These are phyloP conservation scores for Microcera coccophila DNA, from an alignment of 2,329 filamentous ascomycete species.

Conservation along the genomic window DNA sequence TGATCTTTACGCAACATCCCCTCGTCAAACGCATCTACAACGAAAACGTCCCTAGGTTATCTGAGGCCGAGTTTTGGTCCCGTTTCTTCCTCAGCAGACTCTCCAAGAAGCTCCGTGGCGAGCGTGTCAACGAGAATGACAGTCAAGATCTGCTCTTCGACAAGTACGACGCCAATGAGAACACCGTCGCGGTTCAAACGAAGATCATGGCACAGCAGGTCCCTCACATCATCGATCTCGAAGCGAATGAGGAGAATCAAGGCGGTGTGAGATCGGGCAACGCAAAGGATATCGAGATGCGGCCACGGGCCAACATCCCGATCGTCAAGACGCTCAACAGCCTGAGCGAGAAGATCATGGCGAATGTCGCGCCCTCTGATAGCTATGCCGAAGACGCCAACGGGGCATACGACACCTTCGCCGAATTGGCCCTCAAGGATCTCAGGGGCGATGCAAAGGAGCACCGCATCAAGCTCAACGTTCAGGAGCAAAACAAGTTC, in stretches of 20 bases:
- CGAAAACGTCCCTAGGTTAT: conserved; percentile 80
- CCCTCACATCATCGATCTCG: conserved; percentile 85
- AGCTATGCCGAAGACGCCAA: conserved; percentile 54
- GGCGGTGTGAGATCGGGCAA: conserved; percentile 80
- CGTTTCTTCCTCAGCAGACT: conserved; percentile 89
- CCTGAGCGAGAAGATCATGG: conserved; percentile 89
- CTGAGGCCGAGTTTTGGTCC: conserved; percentile 83
- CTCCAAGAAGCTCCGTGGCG: conserved; percentile 86
- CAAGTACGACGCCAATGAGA: conserved; percentile 74
- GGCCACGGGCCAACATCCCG: conserved; percentile 74
- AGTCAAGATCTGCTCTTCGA: conserved; percentile 76
- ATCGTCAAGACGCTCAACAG: conserved; percentile 87
- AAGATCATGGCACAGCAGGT: conserved; percentile 62
- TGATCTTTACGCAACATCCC: conserved; percentile 91
- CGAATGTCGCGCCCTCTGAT: conserved; percentile 77
- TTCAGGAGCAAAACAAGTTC: conserved; percentile 82
- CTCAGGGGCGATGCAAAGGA: conserved; percentile 70
- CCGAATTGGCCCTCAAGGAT: conserved; percentile 74
- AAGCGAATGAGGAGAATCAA: conserved; percentile 92
- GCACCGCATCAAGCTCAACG: conserved; percentile 75
- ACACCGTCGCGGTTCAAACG: conserved; percentile 51
- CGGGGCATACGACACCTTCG: conserved; percentile 69
- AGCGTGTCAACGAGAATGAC: conserved; percentile 77
- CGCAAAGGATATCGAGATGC: conserved; percentile 84
- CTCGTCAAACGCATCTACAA: conserved; percentile 88